Evolutionary conservation across 139 green algal species (phyloP), one percentile per base, ranked within the genome.

Genomic region (Microglena sp.): DNA sequence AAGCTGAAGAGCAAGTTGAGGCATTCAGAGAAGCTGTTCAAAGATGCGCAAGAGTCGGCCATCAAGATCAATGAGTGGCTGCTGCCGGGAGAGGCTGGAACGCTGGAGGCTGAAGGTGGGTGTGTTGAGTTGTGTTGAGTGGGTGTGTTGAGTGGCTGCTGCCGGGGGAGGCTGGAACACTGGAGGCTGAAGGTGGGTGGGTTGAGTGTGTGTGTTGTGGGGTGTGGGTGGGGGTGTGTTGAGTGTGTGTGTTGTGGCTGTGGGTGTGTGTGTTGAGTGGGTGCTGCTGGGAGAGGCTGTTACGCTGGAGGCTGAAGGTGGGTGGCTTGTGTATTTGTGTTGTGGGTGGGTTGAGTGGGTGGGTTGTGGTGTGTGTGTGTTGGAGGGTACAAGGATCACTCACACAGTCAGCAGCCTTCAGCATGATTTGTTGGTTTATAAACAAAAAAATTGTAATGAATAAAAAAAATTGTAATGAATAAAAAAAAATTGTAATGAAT

Each of bases 51-150:
- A 32, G 43, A 68, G 26, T 64, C 73, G 57, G 85, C 88, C 2
- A 74, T 76, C 24, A 74, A 70, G 7, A 57, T 77, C 34, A 81
- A 59, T 46, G 57, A 26, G 11, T 64, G 57, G 29, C 31, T 64
- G 29, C 30, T 64, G 18, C 29, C 15, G 11, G 28, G n/a, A 6
- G n/a, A 18, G 11, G 11, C 57, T 64, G 57, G 92, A 0, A 72
- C 40, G 8, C 65, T 98, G 36, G 92, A 96, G 69, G 85, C 89
- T 8, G 92, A 98, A 72, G 86, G 82, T 80, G 56, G n/a, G 5
- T 24, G 40, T 24, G 11, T 15, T 15, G 40, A 8, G 29, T 45
- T 61, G 55, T 29, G 55, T n/a, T 8, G 50, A 6, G 21, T 11
- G 18, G 8, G 11, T 11, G 6, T 6, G 50, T 18, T 60, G 72